A percentile compares a stretch with the other conserved stretches of the same genome.
phyloP scores from a whole-genome alignment of 306 rosid genomes.

The Begonia loranthoides region DNA sequence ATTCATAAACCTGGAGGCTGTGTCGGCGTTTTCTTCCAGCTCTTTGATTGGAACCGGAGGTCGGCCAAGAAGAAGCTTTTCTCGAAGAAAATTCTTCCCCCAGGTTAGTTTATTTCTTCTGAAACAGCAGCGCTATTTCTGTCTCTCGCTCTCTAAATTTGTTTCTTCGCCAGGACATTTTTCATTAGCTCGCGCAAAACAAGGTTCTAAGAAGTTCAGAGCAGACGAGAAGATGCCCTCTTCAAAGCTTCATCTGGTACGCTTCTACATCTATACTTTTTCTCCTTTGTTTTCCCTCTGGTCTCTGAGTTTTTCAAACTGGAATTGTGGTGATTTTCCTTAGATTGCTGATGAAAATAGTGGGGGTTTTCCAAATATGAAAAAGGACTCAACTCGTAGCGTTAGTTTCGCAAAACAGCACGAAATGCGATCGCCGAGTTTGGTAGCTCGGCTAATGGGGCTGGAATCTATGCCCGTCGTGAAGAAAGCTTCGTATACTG shows the following conservation, averaged over 20 bases:
- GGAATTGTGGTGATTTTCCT: neutral
- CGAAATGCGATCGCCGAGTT: constrained; percentile 59
- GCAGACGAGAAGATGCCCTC: constrained; percentile 66
- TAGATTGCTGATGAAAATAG: constrained; percentile 85
- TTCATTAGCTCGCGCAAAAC: constrained; percentile 40
- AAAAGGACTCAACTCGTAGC: constrained; percentile 27
- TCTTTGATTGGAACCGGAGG: constrained; percentile 78
- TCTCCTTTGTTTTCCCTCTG: constrained; percentile 7
- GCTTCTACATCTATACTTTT: neutral
- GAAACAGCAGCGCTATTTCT: neutral
- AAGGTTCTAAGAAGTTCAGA: constrained; percentile 45
- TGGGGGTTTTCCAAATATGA: constrained; percentile 67
- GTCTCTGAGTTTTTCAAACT: constrained; percentile 3
- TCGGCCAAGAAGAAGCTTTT: constrained; percentile 74
- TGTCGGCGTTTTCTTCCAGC: constrained; percentile 83
- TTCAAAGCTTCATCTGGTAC: constrained; percentile 71
- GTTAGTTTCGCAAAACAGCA: constrained; percentile 27
- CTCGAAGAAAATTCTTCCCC: constrained; percentile 68
- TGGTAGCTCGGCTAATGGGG: constrained; percentile 90
- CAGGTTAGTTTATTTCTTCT: constrained; percentile 31
- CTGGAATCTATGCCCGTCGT: constrained; percentile 61
- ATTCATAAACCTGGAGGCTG: constrained; percentile 66
- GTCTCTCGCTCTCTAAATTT: neutral
- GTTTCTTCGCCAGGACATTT: no score
- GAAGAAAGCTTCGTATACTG: constrained; percentile 30